Percentiles rank a stretch among this genome's conserved stretches.
Conservation (phyloP, 2,329 filamentous ascomycete genomes). For the Botrytis pseudocinerea region DNA sequence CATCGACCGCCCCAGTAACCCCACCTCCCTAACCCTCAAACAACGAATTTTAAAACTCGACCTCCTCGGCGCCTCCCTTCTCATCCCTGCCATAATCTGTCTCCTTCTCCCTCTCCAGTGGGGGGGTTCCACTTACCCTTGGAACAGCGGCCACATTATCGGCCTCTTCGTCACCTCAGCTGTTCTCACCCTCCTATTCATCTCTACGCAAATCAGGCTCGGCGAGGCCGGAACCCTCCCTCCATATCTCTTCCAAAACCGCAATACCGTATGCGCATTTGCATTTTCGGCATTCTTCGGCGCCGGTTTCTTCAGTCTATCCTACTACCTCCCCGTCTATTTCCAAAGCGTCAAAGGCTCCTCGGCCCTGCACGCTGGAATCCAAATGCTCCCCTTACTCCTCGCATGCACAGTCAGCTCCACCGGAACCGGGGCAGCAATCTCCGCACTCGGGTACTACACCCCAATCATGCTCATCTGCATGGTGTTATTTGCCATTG, state of each 20-base stretch:
- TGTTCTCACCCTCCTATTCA: slow-evolving; percentile 37
- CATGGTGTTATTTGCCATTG: slow-evolving; percentile 42
- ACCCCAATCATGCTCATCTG: slow-evolving; percentile 48
- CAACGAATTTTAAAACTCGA: slow-evolving; percentile 40
- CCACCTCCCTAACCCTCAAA: slow-evolving; percentile 28
- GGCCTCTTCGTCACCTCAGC: slow-evolving; percentile 41
- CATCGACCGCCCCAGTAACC: slow-evolving; percentile 42
- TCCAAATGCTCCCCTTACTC: slow-evolving; percentile 47
- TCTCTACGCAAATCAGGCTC: slow-evolving; percentile 41
- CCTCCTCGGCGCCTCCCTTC: slow-evolving; percentile 40
- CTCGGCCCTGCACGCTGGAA: slow-evolving; percentile 46
- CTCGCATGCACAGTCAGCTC: slow-evolving; percentile 46
- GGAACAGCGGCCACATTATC: slow-evolving; percentile 41
- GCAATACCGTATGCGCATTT: slow-evolving; percentile 30
- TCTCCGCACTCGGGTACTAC: slow-evolving; percentile 47
- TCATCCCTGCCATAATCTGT: slow-evolving; percentile 43
- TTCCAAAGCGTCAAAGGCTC: slow-evolving; percentile 42
- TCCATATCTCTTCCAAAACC: slow-evolving; percentile 40
- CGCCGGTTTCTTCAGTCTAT: slow-evolving; percentile 36
- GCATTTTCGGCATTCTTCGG: slow-evolving; percentile 33
- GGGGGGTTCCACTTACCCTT: slow-evolving; percentile 44
- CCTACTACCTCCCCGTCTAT: slow-evolving; percentile 40
- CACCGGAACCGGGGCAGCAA: slow-evolving; percentile 44
- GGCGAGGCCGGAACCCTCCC: slow-evolving; percentile 42
- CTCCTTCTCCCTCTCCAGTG: slow-evolving; percentile 46